Evolutionary conservation across 495 filamentous ascomycete species (phyloP).

Genomic region (Lasiosphaeria hispida): DNA sequence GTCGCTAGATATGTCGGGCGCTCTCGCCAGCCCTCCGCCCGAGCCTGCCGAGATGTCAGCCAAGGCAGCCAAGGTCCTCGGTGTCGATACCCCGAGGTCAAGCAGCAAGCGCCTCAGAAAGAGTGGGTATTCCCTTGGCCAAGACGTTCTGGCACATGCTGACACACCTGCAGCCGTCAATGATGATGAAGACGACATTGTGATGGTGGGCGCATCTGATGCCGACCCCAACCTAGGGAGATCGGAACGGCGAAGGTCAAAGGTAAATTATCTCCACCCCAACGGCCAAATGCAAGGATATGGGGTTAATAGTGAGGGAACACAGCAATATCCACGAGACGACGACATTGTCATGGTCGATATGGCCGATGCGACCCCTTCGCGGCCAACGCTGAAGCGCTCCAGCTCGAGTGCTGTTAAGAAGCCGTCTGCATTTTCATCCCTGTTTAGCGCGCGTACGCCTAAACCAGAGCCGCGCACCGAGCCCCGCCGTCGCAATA

Average conservation of each 20-base stretch:
- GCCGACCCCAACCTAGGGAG: conserved; percentile 43
- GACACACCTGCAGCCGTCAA: conserved; percentile 19
- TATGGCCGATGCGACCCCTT: conserved; percentile 31
- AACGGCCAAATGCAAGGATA: conserved; percentile 14
- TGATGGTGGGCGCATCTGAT: conserved; percentile 46
- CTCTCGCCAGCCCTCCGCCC: conserved; percentile 48
- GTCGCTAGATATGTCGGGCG: conserved; percentile 45
- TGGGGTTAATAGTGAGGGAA: conserved; percentile 23
- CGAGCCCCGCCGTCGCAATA: conserved; percentile 44
- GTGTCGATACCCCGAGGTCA: conserved; percentile 38
- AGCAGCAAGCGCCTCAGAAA: conserved; percentile 41
- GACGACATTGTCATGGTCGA: conserved; percentile 45
- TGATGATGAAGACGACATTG: conserved; percentile 46
- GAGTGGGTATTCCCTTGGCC: conserved; percentile 22
- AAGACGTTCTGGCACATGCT: conserved; percentile 15
- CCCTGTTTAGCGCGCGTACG: conserved; percentile 43
- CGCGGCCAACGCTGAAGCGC: conserved; percentile 37
- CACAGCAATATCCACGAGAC: conserved; percentile 37
- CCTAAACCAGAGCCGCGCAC: conserved; percentile 35
- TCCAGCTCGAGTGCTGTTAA: conserved; percentile 43
- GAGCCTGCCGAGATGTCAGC: conserved; percentile 43
- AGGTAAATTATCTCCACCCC: conserved; percentile 35
- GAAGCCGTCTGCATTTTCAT: conserved; percentile 32
- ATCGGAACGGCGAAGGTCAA: conserved; percentile 42
- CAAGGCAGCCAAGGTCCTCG: conserved; percentile 55